Base-by-base conservation (phyloP, 805 yeast genomes). In the Wickerhamiella nectarea region DNA sequence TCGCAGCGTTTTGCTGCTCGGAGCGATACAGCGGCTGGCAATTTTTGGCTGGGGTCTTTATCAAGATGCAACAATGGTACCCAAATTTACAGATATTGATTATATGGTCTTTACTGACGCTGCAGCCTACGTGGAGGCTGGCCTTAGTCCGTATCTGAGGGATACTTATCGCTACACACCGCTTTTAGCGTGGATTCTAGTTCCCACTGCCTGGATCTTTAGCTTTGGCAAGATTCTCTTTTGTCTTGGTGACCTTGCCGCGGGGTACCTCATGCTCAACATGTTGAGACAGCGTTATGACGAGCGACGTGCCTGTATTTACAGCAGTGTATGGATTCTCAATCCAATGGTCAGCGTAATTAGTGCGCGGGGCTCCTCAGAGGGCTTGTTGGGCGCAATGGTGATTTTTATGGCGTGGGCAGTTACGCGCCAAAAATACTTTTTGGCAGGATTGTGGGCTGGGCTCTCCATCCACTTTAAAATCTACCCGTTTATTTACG, bases 161-260 rank as follows among this genome's bases (percentile, higher is more conserved):
- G 95, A 80, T 45, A 91, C 98, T 0, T 91, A 89, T 55, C 65
- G 98, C 37, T 91, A 91, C 56, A 89, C 98, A 0, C 98, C 98
- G 9, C 59, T 91, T 29, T 64, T 91, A 26, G 77, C 95, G 9
- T 85, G 94, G 91, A 48, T 83, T 22, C 62, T 91, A 33, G 58
- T 76, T 1, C 96, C 96, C 0, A 80, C 83, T 22, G 65, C 72
- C 2, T 49, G 54, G 50, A 56, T 59, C 47, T 71, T 72, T 54
- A 70, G 76, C 49, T 81, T 80, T 54, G 97, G 97, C 1, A 91
- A 91, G 58, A 49, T 77, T 5, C 46, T 89, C 15, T 91, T 91
- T 59, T 73, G 86, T 43, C 25, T 72, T 0, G 76, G 93, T 51
- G 97, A 91, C 62, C 54, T 91, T 31, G 55, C 83, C 1, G 85